phyloP scores from a whole-genome alignment of 441 rosid genomes.

The Populus hybrid region DNA sequence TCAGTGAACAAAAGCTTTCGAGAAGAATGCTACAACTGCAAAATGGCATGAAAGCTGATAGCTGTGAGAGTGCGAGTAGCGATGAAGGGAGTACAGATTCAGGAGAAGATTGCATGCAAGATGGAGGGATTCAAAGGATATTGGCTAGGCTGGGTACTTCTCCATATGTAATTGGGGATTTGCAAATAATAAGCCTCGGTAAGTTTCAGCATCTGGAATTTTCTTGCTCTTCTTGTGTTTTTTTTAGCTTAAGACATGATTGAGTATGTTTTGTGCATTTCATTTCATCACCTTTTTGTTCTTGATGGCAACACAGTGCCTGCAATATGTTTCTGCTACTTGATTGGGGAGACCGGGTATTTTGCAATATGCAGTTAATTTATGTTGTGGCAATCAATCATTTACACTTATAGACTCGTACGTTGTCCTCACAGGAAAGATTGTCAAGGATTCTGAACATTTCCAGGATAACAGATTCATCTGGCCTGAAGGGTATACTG shows the following conservation, averaged over 20 bases:
- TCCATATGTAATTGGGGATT: slow-evolving; percentile 70
- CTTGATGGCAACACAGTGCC: background rate
- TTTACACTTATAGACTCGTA: slow-evolving; percentile 21
- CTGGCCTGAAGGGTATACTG: slow-evolving; percentile 98
- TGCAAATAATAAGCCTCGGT: slow-evolving; percentile 87
- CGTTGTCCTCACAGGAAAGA: slow-evolving; percentile 59
- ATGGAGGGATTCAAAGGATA: slow-evolving; percentile 52
- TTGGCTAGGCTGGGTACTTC: slow-evolving; percentile 46
- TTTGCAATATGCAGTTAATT: background rate
- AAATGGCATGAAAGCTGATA: slow-evolving; percentile 45
- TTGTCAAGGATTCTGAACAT: slow-evolving; percentile 77
- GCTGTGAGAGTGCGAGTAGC: slow-evolving; percentile 47
- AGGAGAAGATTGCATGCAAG: slow-evolving; percentile 44
- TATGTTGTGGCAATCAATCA: slow-evolving; percentile 8
- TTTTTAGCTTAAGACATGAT: slow-evolving; percentile 2
- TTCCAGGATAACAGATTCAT: slow-evolving; percentile 71
- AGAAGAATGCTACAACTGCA: slow-evolving; percentile 74
- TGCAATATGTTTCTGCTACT: background rate
- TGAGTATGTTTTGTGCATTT: slow-evolving; percentile 2
- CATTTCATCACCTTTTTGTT: background rate
- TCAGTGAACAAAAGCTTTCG: slow-evolving; percentile 91
- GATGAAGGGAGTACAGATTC: slow-evolving; percentile 68
- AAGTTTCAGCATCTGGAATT: slow-evolving; percentile 19
- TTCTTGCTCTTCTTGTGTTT: background rate
- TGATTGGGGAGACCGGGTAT: background rate